Conservation (phyloP, 2,329 filamentous ascomycete species). For the Phialophora expanda region DNA sequence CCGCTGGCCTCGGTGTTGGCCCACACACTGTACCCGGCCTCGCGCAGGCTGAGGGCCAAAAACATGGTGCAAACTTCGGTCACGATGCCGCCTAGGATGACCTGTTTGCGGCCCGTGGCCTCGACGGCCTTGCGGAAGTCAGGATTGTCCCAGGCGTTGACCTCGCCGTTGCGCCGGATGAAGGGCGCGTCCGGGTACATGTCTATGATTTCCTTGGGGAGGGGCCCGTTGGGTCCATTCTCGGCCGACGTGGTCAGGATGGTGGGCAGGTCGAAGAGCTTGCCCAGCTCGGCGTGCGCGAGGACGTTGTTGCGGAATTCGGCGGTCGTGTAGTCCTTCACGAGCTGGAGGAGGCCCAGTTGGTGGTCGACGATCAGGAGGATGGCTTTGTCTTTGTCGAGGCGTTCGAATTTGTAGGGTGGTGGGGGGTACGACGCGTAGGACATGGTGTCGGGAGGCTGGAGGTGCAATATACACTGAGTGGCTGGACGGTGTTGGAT, state of each 20-base stretch:
- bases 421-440: conserved; percentile 9
- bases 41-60: conserved; percentile 71
- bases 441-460: conserved; percentile 1
- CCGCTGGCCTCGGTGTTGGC: conserved; percentile 74
- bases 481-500: not conserved
- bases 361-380: conserved; percentile 44
- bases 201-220: conserved; percentile 71
- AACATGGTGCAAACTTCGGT: conserved; percentile 76
- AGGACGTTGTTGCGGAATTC: conserved; percentile 71
- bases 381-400: conserved; percentile 37
- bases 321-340: conserved; percentile 69
- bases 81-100: conserved; percentile 73
- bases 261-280: conserved; percentile 70
- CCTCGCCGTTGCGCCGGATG: conserved; percentile 71
- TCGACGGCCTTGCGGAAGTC: conserved; percentile 70
- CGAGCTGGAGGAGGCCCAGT: conserved; percentile 49
- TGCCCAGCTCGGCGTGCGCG: conserved; percentile 69
- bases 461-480: not conserved
- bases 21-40: conserved; percentile 74
- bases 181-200: conserved; percentile 71
- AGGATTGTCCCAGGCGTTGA: conserved; percentile 77
- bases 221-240: conserved; percentile 70
- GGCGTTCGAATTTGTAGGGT: conserved; percentile 32
- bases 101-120: conserved; percentile 69
- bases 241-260: conserved; percentile 74